Conservation (phyloP, 805 yeast genomes). For the Metschnikowia similis region DNA sequence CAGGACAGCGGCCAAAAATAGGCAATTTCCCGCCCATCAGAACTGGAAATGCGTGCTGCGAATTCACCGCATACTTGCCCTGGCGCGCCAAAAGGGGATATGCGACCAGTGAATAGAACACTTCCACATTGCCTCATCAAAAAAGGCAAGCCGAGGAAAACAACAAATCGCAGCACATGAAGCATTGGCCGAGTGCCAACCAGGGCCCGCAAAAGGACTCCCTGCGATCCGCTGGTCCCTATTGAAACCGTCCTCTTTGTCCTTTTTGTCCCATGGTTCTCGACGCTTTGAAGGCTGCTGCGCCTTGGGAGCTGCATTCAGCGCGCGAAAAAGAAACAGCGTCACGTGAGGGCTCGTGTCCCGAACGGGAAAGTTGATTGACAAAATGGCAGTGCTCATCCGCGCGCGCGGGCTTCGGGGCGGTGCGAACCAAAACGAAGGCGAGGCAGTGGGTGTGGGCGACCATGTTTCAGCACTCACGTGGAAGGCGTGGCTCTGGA, state of each 20-base stretch:
- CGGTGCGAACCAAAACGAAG: not conserved
- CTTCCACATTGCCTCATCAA: too few relatives aligned
- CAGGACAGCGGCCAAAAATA: not conserved
- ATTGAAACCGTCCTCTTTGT: too few relatives aligned
- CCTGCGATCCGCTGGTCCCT: too few relatives aligned
- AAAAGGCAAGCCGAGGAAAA: too few relatives aligned
- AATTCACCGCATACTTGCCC: not conserved
- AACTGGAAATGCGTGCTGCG: not conserved
- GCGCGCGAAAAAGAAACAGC: not conserved
- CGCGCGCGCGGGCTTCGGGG: not conserved
- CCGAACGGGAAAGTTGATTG: conserved; percentile 1
- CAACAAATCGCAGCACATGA: too few relatives aligned
- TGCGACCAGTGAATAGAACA: not conserved
- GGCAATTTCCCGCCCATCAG: not conserved
- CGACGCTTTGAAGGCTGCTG: not conserved
- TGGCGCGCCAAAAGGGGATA: not conserved
- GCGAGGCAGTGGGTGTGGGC: not conserved
- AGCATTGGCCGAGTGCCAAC: too few relatives aligned
- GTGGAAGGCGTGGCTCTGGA: too few relatives aligned
- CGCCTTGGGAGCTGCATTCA: conserved; percentile 5
- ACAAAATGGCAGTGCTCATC: not conserved
- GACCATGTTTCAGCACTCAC: too few relatives aligned
- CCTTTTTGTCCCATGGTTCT: not conserved
- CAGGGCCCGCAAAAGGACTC: not conserved
- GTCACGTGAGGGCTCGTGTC: conserved; percentile 8